phyloP scores from a whole-genome alignment of 257 asterid genomes.

The Parsonsia alboflavescens region DNA sequence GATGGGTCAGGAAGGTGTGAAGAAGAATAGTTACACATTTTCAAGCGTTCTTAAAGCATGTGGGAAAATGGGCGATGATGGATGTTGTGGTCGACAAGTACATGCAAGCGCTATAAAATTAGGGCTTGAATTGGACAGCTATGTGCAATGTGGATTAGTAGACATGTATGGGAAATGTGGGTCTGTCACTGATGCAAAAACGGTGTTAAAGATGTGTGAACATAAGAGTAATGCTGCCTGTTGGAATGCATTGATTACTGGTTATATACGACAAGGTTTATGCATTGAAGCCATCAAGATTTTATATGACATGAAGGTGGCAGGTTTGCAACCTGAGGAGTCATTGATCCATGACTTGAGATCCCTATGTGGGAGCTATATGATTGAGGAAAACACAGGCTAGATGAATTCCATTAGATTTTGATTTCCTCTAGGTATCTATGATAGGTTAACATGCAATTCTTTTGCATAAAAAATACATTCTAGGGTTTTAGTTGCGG shows the following conservation, averaged over 20 bases:
- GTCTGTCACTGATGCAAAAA: conserved; percentile 38
- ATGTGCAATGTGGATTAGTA: conserved; percentile 61
- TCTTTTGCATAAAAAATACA: too few species aligned
- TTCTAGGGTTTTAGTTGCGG: neutral
- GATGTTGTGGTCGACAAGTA: conserved; percentile 51
- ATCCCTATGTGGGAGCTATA: conserved; percentile 35
- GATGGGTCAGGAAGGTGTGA: conserved; percentile 63
- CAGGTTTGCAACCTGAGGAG: conserved; percentile 49
- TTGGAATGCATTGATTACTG: conserved; percentile 53
- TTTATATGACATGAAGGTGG: conserved; percentile 47
- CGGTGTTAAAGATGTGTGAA: conserved; percentile 30
- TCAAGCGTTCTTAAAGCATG: conserved; percentile 69
- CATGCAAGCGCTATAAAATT: conserved; percentile 54
- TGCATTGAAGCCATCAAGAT: conserved; percentile 42
- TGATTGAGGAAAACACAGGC: too few species aligned
- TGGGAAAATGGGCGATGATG: conserved; percentile 38
- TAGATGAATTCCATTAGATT: too few species aligned
- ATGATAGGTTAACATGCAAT: too few species aligned
- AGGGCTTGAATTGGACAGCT: conserved; percentile 55
- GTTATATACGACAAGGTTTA: conserved; percentile 41
- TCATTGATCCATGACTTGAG: conserved; percentile 41
- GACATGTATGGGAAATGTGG: conserved; percentile 63
- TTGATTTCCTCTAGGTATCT: too few species aligned
- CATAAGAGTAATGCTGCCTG: conserved; percentile 37
- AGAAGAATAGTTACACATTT: conserved; percentile 49